Evolutionary conservation across 345 rosid genomes (phyloP).

Genomic region (Mallotus nudiflorus): DNA sequence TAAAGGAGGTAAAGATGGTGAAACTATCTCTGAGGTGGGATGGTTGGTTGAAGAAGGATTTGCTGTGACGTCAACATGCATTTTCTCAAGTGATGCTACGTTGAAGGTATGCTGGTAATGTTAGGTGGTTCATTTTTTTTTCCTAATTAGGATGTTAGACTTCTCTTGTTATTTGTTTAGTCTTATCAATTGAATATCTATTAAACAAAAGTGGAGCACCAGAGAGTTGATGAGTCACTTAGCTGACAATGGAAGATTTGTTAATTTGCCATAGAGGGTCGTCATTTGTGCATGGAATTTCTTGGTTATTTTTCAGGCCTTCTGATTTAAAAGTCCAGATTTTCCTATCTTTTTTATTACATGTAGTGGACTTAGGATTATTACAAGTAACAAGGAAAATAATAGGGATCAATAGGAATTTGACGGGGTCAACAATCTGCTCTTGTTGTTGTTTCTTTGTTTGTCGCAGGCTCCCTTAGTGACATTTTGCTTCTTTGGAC

Average conservation of each 20-base stretch:
- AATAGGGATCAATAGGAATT: neutral
- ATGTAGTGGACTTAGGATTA: neutral
- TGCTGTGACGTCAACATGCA: conserved; percentile 62
- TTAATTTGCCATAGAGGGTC: neutral
- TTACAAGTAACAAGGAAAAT: neutral
- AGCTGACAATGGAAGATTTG: neutral
- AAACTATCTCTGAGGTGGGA: conserved; percentile 57
- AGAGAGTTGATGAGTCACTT: neutral
- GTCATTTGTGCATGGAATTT: neutral
- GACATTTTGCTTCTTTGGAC: neutral
- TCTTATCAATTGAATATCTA: neutral
- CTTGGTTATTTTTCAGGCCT: neutral
- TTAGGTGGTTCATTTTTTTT: neutral
- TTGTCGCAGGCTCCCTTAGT: neutral
- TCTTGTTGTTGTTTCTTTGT: neutral
- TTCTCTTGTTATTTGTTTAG: neutral
- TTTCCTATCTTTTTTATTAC: neutral
- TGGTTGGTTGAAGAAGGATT: conserved; percentile 61
- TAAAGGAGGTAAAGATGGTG: conserved; percentile 41
- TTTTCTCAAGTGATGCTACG: conserved; percentile 55
- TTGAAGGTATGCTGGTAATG: conserved; percentile 46
- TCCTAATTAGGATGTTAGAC: neutral
- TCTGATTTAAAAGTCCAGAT: neutral
- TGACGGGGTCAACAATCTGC: neutral
- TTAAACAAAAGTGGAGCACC: neutral